These are phyloP conservation scores for Talaromyces stipitatus DNA, from an alignment of 495 filamentous ascomycete genomes.

Conservation along the genomic window DNA sequence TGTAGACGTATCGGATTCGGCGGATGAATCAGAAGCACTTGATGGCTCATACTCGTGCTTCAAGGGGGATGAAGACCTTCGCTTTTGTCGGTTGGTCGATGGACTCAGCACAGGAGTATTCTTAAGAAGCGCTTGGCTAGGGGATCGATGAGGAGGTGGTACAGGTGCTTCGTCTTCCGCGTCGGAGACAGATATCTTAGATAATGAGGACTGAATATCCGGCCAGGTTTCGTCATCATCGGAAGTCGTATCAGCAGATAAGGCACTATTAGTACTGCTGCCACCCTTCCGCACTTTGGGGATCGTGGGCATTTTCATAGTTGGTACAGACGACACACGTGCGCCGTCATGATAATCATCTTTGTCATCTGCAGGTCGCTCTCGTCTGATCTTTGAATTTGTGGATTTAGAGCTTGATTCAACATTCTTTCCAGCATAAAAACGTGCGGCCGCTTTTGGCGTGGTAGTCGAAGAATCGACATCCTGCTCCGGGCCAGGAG, in stretches of 20 bases:
- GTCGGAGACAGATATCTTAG: conserved; percentile 11
- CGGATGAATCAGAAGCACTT: conserved; percentile 55
- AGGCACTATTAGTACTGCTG: conserved; percentile 27
- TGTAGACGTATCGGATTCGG: conserved; percentile 44
- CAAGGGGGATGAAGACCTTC: conserved; percentile 83
- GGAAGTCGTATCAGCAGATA: conserved; percentile 16
- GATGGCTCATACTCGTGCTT: conserved; percentile 98
- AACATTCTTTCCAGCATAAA: conserved; percentile 5
- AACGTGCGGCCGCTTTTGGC: background rate
- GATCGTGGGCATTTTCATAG: conserved; percentile 48
- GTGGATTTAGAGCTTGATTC: conserved; percentile 11
- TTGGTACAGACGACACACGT: conserved; percentile 51
- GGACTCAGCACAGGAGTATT: conserved; percentile 41
- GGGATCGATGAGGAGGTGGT: conserved; percentile 43
- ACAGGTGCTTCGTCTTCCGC: conserved; percentile 38
- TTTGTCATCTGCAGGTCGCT: conserved; percentile 5
- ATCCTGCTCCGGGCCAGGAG: conserved; percentile 10
- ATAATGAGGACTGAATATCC: conserved; percentile 7
- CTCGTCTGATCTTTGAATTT: conserved; percentile 18
- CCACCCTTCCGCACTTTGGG: conserved; percentile 41
- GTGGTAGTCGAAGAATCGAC: conserved; percentile 4
- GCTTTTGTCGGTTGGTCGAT: conserved; percentile 37
- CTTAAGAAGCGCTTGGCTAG: conserved; percentile 42
- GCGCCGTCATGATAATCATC: conserved; percentile 16
- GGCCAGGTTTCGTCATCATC: conserved; percentile 32